Conservation (phyloP, 2,329 filamentous ascomycete species). For the Penicillium polonicum region DNA sequence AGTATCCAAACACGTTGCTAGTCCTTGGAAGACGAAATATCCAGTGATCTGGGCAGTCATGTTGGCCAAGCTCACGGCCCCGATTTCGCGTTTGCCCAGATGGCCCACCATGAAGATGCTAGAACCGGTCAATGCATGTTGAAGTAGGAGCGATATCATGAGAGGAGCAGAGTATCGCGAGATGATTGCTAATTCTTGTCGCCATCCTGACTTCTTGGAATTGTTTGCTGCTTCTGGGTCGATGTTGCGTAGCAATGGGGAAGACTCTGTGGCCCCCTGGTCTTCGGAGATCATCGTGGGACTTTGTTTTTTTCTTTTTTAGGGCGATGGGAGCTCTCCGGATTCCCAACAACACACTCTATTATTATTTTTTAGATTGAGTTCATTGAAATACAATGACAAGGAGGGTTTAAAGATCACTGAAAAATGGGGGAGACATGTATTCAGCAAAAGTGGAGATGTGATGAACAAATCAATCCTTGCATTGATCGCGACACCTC, state of each 20-base stretch:
- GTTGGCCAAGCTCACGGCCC: constrained; percentile 62
- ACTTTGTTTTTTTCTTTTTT: neutral
- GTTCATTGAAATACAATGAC: neutral
- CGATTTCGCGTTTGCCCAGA: constrained; percentile 66
- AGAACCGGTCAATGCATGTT: constrained; percentile 74
- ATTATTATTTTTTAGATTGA: neutral
- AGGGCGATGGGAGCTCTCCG: neutral
- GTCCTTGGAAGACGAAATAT: constrained; percentile 71
- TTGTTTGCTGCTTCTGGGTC: constrained; percentile 1
- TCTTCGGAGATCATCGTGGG: constrained; percentile 1
- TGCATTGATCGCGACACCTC: neutral
- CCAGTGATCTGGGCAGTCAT: constrained; percentile 77
- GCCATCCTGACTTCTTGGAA: constrained; percentile 9
- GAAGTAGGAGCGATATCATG: constrained; percentile 68
- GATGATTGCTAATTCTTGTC: constrained; percentile 70
- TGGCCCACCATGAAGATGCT: constrained; percentile 73
- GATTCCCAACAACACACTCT: neutral
- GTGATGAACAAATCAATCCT: constrained; percentile 1
- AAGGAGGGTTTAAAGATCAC: neutral
- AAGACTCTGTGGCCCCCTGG: constrained; percentile 3
- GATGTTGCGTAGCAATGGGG: constrained; percentile 3
- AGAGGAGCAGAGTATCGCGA: constrained; percentile 66
- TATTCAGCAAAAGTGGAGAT: neutral
- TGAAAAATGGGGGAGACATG: neutral
- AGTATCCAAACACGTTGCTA: constrained; percentile 83